A percentile compares a stretch with the other conserved stretches of the same genome.
Evolutionary conservation across 805 yeast species (phyloP).

Genomic region (Ogataea nitratoaversa): DNA sequence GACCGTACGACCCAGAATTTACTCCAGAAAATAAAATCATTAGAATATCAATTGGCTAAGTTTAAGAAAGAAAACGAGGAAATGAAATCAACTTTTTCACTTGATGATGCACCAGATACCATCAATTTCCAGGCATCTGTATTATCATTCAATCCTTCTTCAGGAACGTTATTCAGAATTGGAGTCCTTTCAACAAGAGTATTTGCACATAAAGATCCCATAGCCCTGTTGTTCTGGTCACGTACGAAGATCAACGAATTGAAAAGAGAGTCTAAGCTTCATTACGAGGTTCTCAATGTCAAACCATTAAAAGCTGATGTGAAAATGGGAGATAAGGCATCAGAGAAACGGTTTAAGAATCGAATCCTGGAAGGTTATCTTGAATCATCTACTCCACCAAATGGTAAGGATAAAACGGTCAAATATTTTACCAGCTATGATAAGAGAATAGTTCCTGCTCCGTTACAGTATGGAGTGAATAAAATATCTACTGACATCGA

Average conservation of each 20-base stretch:
- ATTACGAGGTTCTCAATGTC: slow-evolving; percentile 10
- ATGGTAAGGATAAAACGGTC: slow-evolving; percentile 1
- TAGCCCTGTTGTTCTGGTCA: slow-evolving; percentile 2
- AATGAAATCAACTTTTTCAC: slow-evolving; percentile 1
- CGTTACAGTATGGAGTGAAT: slow-evolving; percentile 14
- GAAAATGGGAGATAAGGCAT: slow-evolving; percentile 1
- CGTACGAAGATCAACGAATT: slow-evolving; percentile 3
- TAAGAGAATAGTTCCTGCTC: slow-evolving; percentile 4
- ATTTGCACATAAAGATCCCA: slow-evolving; percentile 14
- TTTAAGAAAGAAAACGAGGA: not conserved
- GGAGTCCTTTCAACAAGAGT: slow-evolving; percentile 11
- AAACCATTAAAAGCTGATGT: slow-evolving; percentile 10
- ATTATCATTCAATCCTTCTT: slow-evolving; percentile 2
- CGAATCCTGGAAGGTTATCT: slow-evolving; percentile 10
- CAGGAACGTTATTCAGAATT: not conserved
- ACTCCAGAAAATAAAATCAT: not conserved
- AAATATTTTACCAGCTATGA: slow-evolving; percentile 2
- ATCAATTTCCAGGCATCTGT: slow-evolving; percentile 12
- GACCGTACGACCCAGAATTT: not conserved
- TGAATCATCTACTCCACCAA: not conserved
- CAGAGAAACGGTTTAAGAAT: slow-evolving; percentile 11
- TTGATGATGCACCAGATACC: slow-evolving; percentile 6
- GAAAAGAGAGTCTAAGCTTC: slow-evolving; percentile 2
- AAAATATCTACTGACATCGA: slow-evolving; percentile 29
- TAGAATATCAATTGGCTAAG: slow-evolving; percentile 10